Evolutionary conservation across 139 green algal genomes (phyloP).

Genomic region (Micromonas pusilla): DNA sequence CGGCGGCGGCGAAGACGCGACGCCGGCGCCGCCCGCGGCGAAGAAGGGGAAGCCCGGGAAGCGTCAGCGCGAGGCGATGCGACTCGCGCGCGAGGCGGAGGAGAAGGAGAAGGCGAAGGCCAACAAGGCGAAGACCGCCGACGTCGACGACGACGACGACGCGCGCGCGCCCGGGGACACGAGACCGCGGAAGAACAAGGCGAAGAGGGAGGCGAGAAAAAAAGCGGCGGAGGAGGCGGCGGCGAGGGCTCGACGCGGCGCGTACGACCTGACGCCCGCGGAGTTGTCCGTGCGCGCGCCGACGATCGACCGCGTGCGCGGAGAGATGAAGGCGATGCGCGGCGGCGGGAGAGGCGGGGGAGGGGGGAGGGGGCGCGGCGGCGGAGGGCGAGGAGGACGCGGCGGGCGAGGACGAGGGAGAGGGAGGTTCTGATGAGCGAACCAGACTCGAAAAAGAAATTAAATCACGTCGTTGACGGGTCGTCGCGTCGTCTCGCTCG

Average conservation of each 20-base stretch:
- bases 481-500: no score
- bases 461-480: no score
- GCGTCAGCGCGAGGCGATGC: slow-evolving; percentile 1
- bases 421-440: not conserved
- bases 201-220: not conserved
- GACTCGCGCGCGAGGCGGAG: not conserved
- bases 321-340: not conserved
- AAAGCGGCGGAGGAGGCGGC: not conserved
- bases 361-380: not conserved
- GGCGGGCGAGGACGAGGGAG: not conserved
- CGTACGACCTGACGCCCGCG: not conserved
- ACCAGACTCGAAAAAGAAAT: no score
- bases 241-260: no score
- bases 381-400: not conserved
- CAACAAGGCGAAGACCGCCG: no score
- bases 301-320: not conserved
- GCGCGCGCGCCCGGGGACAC: not conserved
- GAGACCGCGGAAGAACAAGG: not conserved
- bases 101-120: not conserved
- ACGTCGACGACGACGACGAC: no score
- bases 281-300: not conserved
- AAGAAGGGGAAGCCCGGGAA: slow-evolving; percentile 16
- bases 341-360: no score
- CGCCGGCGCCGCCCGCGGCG: not conserved
- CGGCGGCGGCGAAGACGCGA: not conserved